phyloP scores from a whole-genome alignment of 495 filamentous ascomycete species.

The Aspergillus coremiiformis region DNA sequence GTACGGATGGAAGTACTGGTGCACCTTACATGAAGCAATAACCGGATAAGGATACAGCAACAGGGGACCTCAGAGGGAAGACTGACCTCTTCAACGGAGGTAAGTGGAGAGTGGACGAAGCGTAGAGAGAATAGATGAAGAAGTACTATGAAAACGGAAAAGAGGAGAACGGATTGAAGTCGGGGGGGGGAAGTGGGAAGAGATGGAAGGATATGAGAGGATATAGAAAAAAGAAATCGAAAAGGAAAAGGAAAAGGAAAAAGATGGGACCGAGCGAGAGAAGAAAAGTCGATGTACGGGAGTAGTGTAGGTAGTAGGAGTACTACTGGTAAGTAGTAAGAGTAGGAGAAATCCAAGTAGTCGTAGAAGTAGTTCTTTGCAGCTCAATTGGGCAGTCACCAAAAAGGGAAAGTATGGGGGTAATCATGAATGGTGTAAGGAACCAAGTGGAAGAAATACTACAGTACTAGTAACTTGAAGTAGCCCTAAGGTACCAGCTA shows the following conservation, averaged over 20 bases:
- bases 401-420: constrained; percentile 3
- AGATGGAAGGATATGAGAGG: constrained; percentile 2
- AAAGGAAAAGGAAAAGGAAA: neutral
- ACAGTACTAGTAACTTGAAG: neutral
- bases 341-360: too few species aligned
- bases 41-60: neutral
- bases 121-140: neutral
- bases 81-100: too few species aligned
- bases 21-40: neutral
- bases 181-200: constrained; percentile 2
- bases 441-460: neutral
- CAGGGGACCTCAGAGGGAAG: too few species aligned
- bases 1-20: constrained; percentile 10
- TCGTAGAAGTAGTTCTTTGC: neutral
- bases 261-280: too few species aligned
- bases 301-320: too few species aligned
- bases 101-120: constrained; percentile 11
- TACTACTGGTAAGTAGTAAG: too few species aligned
- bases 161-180: neutral
- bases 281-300: too few species aligned
- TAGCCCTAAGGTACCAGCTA: too few species aligned
- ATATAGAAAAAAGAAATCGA: constrained; percentile 2
- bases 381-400: constrained; percentile 13
- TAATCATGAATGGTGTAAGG: neutral
- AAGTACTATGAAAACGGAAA: constrained; percentile 1